Base-by-base conservation (phyloP, 257 asterid genomes). In the Marsdenia floribunda region DNA sequence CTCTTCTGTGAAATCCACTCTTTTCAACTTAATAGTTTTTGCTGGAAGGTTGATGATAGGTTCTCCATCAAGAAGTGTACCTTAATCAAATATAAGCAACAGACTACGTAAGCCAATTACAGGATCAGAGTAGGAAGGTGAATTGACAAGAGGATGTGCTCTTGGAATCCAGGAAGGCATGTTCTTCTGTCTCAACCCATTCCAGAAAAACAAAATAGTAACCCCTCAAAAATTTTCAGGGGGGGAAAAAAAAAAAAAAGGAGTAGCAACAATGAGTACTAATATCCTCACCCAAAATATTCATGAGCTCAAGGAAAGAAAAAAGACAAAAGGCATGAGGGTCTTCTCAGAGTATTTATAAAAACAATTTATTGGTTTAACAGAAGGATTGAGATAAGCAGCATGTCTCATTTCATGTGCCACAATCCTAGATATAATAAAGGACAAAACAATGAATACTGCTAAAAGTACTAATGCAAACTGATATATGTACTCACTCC, bases 41-140 rank as follows among this genome's bases (percentile, higher is more conserved):
- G 95, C 93, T 6, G 99, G 99, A 74, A 92, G 92, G 75, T 80
- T 80, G 82, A 94, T 87, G 72, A 94, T 88, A 37, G 99, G 99
- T 81, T 94, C 92, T 73, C 98, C 99, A 82, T 94, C 97, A 83
- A 94, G 79, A 73, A 68, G 71, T 77, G 97, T 89, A 76, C 92
- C 99, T 94, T 67, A 26, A 86, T 75, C 65, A 61, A 73, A 77
- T 74, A 68, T 74, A 37, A 64, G 55, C 64, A 77, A 66, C 37
- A 68, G 38, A 72, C 46, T 73, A 78, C 63, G 77, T 76, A 72
- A 81, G 70, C 50, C 47, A 49, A 72, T 26, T 77, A 44, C 71
- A 73, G n/a, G n/a, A 8, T 15, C 21, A n/a, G 22, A 40, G 42
- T 18, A 38, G 71, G 16, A 66, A 65, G 26, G 15, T 38, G 29